Evolutionary conservation across 371 early-diverging fungal species (phyloP).

Genomic region (Mucor circinelloides): DNA sequence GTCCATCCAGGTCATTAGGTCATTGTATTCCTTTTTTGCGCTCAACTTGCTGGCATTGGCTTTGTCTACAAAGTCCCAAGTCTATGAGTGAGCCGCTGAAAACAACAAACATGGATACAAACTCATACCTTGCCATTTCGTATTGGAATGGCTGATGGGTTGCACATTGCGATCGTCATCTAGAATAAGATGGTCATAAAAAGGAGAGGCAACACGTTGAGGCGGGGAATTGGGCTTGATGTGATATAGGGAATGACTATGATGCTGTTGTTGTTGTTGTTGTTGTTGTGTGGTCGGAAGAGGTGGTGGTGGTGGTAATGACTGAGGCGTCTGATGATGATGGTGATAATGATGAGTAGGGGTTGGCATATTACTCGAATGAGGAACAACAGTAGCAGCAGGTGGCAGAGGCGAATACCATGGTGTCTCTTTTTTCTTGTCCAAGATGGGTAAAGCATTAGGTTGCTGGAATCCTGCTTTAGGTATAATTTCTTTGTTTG

Average conservation of each 20-base stretch:
- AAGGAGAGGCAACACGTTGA: not conserved
- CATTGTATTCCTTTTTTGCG: slow-evolving; percentile 36
- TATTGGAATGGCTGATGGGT: not conserved
- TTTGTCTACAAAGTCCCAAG: not conserved
- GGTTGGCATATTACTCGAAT: not conserved
- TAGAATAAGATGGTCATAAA: not conserved
- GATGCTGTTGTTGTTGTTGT: not conserved
- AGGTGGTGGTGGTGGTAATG: not conserved
- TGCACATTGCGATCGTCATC: not conserved
- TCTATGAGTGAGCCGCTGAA: not conserved
- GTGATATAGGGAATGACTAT: not conserved
- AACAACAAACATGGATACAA: not conserved
- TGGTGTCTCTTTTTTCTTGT: slow-evolving; percentile 5
- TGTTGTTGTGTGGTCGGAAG: not conserved
- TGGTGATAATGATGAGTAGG: not conserved
- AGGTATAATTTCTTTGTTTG: slow-evolving; percentile 7
- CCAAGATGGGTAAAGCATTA: not conserved
- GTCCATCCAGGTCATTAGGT: slow-evolving; percentile 51
- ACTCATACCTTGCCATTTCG: not conserved
- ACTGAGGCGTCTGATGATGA: not conserved
- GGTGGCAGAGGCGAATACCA: slow-evolving; percentile 5
- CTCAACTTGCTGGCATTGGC: not conserved
- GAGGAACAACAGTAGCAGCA: not conserved
- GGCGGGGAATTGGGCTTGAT: not conserved
- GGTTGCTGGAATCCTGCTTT: slow-evolving; percentile 1